Evolutionary conservation across 1,139 yeast species (phyloP).

Genomic region (Scheffersomyces lignicola): DNA sequence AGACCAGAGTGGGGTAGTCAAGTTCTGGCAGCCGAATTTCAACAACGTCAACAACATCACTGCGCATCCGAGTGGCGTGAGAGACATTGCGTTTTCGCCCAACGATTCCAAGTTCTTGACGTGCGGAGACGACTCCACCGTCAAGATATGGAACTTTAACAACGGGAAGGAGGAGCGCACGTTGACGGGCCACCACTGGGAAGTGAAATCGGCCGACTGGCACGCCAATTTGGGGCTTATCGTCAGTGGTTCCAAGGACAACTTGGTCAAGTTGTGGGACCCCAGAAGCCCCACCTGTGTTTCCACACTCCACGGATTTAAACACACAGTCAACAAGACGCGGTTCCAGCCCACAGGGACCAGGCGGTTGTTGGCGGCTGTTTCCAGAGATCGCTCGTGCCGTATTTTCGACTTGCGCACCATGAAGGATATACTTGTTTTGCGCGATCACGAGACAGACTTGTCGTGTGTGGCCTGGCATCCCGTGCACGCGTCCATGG

Average conservation of each 20-base stretch:
- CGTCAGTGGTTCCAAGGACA: constrained; percentile 91
- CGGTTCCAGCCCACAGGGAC: constrained; percentile 75
- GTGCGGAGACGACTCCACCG: constrained; percentile 85
- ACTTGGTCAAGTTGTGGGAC: constrained; percentile 92
- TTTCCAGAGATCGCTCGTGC: constrained; percentile 85
- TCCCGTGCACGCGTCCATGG: constrained; percentile 77
- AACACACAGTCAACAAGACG: constrained; percentile 86
- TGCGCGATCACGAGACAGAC: constrained; percentile 83
- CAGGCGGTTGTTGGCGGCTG: constrained; percentile 74
- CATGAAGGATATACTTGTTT: constrained; percentile 72
- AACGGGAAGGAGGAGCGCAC: constrained; percentile 83
- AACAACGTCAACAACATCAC: constrained; percentile 86
- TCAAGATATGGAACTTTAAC: constrained; percentile 93
- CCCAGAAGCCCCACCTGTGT: constrained; percentile 77
- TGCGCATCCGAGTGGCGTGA: constrained; percentile 78
- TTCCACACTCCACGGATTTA: constrained; percentile 84
- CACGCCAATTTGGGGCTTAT: constrained; percentile 84
- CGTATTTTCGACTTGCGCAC: constrained; percentile 83
- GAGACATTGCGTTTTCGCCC: constrained; percentile 88
- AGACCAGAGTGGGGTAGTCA: constrained; percentile 87
- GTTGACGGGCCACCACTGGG: constrained; percentile 96
- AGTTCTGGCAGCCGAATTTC: constrained; percentile 98
- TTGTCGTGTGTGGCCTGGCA: constrained; percentile 90
- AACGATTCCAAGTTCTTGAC: constrained; percentile 88
- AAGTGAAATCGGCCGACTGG: constrained; percentile 97